phyloP scores from a whole-genome alignment of 2,329 filamentous ascomycete species.

The Volutella citrinella region DNA sequence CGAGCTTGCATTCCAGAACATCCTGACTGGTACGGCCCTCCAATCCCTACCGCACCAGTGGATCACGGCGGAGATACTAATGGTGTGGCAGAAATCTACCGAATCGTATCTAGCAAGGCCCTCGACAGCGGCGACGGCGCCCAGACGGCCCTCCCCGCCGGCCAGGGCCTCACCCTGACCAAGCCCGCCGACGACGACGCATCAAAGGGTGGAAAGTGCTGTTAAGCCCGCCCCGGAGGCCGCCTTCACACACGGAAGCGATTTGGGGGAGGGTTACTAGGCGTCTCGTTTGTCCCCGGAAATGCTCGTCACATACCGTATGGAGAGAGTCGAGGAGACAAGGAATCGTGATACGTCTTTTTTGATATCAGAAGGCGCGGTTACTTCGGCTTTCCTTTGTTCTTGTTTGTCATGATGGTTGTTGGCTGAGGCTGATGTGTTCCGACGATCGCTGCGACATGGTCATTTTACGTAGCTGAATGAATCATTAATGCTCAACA shows the following conservation, averaged over 20 bases:
- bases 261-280: constrained; percentile 30
- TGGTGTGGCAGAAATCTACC: constrained; percentile 80
- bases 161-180: constrained; percentile 82
- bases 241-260: too few relatives aligned
- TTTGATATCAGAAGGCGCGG: constrained; percentile 40
- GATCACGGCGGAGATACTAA: constrained; percentile 11
- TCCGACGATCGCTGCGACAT: constrained; percentile 36
- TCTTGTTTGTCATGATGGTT: constrained; percentile 37
- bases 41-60: not conserved
- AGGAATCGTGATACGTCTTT: constrained; percentile 35
- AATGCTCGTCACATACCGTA: constrained; percentile 29
- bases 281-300: constrained; percentile 32
- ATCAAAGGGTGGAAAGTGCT: constrained; percentile 78
- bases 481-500: constrained; percentile 34
- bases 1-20: constrained; percentile 98
- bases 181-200: constrained; percentile 75
- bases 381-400: constrained; percentile 39
- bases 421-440: constrained; percentile 35
- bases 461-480: constrained; percentile 38
- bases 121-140: constrained; percentile 84
- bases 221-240: constrained; percentile 48
- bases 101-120: constrained; percentile 97
- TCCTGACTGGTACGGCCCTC: constrained; percentile 77
- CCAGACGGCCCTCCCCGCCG: constrained; percentile 75
- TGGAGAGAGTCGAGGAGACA: constrained; percentile 31